A percentile compares a stretch with the other conserved stretches of the same genome.
Conservation (phyloP, 1,139 yeast genomes). For the Candida dubliniensis region DNA sequence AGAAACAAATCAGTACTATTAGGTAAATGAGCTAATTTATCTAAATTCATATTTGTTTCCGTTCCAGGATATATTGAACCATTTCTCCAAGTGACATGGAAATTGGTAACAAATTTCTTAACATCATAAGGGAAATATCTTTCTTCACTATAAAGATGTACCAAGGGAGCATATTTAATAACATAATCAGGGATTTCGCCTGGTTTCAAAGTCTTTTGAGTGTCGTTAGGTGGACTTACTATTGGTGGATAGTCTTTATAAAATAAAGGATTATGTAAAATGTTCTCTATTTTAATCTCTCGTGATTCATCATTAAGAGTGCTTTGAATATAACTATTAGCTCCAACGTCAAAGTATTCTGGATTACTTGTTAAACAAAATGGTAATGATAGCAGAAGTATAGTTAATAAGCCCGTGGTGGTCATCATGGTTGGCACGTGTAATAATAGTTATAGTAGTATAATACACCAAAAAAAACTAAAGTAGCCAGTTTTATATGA, state of each 20-base stretch:
- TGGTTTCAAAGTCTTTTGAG: constrained; percentile 35
- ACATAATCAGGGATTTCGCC: constrained; percentile 80
- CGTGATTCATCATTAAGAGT: constrained; percentile 12
- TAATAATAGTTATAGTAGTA: background rate
- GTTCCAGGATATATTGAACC: constrained; percentile 47
- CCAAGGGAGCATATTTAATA: constrained; percentile 71
- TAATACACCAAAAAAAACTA: background rate
- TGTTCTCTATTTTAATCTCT: constrained; percentile 14
- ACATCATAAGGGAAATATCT: constrained; percentile 82
- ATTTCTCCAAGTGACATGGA: constrained; percentile 49
- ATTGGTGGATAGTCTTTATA: constrained; percentile 41
- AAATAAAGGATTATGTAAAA: constrained; percentile 22
- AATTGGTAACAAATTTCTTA: constrained; percentile 63
- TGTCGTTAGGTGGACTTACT: constrained; percentile 27
- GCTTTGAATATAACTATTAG: constrained; percentile 10
- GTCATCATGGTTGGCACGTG: constrained; percentile 5
- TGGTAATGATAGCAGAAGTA: constrained; percentile 4
- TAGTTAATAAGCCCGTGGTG: background rate
- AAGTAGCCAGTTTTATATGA: no score
- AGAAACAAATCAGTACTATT: constrained; percentile 40
- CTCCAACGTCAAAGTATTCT: constrained; percentile 12
- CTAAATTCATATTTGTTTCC: constrained; percentile 34
- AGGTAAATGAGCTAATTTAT: constrained; percentile 39
- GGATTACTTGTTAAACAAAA: background rate
- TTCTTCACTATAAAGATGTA: constrained; percentile 88